These are phyloP conservation scores for Fusarium stilboides DNA, from an alignment of 2,329 filamentous ascomycete genomes.

Conservation along the genomic window DNA sequence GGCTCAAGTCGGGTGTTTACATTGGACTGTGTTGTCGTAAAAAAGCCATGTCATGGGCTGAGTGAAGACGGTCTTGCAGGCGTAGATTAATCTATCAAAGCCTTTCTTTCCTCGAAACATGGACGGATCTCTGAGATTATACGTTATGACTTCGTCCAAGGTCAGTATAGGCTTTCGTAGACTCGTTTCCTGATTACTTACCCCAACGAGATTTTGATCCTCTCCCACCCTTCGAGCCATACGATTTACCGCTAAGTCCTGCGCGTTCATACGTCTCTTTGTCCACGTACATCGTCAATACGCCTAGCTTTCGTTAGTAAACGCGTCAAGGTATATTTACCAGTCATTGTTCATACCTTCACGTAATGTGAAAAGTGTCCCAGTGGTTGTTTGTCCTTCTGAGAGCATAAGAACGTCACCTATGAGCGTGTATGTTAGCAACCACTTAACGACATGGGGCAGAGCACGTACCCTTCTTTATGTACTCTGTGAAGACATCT, in stretches of 20 bases:
- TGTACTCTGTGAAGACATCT: slow-evolving; percentile 86
- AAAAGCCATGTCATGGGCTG: slow-evolving; percentile 83
- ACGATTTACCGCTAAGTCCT: slow-evolving; percentile 81
- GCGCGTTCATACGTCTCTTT: slow-evolving; percentile 86
- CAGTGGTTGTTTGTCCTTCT: slow-evolving; percentile 77
- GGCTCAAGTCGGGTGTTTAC: slow-evolving; percentile 42
- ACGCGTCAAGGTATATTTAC: not conserved
- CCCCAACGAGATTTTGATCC: slow-evolving; percentile 80
- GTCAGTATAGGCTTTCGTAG: slow-evolving; percentile 45
- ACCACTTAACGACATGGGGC: not conserved
- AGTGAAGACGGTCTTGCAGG: slow-evolving; percentile 82
- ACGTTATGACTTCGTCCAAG: slow-evolving; percentile 74
- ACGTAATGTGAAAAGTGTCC: slow-evolving; percentile 79
- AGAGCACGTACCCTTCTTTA: slow-evolving; percentile 77
- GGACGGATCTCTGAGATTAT: slow-evolving; percentile 79
- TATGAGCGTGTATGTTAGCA: slow-evolving; percentile 52
- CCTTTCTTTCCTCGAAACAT: slow-evolving; percentile 89
- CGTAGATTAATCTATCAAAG: slow-evolving; percentile 84
- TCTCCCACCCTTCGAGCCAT: slow-evolving; percentile 70
- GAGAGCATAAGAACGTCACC: slow-evolving; percentile 89
- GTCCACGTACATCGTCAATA: slow-evolving; percentile 82
- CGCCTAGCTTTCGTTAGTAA: slow-evolving; percentile 62
- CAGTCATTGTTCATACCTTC: slow-evolving; percentile 67
- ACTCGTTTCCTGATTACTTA: slow-evolving; percentile 59
- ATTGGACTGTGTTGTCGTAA: slow-evolving; percentile 67